Base-by-base conservation (phyloP, 495 filamentous ascomycete species). In the Amniculicola lignicola region DNA sequence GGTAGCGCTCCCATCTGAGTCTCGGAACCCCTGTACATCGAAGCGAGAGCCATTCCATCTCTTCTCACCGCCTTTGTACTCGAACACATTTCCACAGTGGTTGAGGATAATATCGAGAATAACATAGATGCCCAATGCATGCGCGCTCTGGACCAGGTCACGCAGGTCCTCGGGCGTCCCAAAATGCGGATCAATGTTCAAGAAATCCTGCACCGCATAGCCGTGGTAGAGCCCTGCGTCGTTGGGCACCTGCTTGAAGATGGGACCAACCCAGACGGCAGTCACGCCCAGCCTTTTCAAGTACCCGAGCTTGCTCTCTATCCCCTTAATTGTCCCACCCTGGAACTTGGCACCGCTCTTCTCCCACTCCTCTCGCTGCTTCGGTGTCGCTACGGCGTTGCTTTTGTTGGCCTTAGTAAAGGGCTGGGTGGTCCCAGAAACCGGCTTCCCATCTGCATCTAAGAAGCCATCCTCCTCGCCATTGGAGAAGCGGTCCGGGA, bases 51-150 rank as follows among this genome's bases (percentile, higher is more conserved):
- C 63, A 40, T 14, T 57, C 49, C 54, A 66, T 6, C 11, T 16
- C 31, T 43, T 25, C 19, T 38, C 47, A 14, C 40, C 56, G 14
- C 40, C 39, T 37, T 60, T 55, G 41, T 66, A 66, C 6, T 28
- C 51, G 23, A 60, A 66, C 0, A 66, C 63, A 41, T 66, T 36
- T 2, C 60, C 63, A 36, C 52, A 46, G 42, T 66, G 63, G 39
- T 66, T 66, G 2, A 64, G 39, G 25, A 66, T 66, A 22, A 66
- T 61, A 38, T 66, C 63, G 10, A 66, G 53, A 21, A 66, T 51
- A 11, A 66, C 63, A 27, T 61, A 63, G 4, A 66, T 66, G 0
- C 51, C 63, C 16, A 51, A 22, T 11, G 40, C 35, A 23, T 66
- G 63, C 11, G 63, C 63, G 5, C 12, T 43, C 23, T 51, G 18